Conservation (phyloP, 345 rosid species). For the Durio zibethinus region DNA sequence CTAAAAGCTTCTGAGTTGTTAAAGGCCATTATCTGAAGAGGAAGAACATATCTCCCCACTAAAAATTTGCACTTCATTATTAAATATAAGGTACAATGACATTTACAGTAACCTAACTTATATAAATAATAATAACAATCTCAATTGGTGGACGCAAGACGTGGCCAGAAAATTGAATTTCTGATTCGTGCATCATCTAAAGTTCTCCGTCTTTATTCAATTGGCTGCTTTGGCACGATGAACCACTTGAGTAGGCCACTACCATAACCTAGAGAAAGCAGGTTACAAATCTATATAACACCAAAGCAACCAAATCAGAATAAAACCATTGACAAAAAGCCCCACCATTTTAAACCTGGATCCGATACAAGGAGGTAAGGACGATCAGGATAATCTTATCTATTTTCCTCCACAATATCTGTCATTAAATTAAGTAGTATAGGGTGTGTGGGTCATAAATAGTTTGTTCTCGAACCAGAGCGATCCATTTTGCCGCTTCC, state of each 20-base stretch:
- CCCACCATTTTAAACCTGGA: not conserved
- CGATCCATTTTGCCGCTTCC: constrained; percentile 93
- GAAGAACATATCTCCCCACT: not conserved
- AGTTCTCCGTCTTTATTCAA: constrained; percentile 15
- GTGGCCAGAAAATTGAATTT: constrained; percentile 13
- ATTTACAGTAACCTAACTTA: constrained; percentile 17
- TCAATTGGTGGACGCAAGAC: constrained; percentile 10
- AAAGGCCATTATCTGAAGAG: not conserved
- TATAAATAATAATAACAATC: not conserved
- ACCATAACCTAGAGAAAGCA: not conserved
- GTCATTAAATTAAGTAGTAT: constrained; percentile 64
- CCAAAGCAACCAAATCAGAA: not conserved
- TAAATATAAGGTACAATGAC: constrained; percentile 1
- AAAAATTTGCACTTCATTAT: constrained; percentile 1
- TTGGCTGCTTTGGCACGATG: constrained; percentile 18
- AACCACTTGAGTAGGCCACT: constrained; percentile 6
- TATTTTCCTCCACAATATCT: constrained; percentile 86
- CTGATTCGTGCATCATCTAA: constrained; percentile 7
- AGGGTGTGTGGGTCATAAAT: constrained; percentile 58
- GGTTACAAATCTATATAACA: not conserved
- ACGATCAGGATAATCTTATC: constrained; percentile 28
- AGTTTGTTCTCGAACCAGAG: constrained; percentile 69
- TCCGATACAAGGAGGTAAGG: not conserved
- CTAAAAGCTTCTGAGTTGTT: not conserved
- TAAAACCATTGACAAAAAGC: not conserved